These are phyloP conservation scores for Orobanche coerulescens DNA, from an alignment of 257 asterid species.

Conservation along the genomic window DNA sequence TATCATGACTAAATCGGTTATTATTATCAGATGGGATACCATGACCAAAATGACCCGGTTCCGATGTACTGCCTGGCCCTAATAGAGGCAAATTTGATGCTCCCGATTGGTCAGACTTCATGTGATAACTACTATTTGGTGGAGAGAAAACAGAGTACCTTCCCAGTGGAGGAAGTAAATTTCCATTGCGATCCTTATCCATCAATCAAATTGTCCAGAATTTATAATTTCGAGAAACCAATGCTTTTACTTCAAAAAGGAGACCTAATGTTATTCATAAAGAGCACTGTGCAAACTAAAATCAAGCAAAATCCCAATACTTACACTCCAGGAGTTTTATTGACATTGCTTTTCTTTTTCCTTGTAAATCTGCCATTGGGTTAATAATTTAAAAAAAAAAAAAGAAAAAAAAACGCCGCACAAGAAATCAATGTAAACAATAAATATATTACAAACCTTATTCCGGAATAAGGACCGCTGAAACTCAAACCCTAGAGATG, in stretches of 20 bases:
- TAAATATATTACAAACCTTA: background rate
- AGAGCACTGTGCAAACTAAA: constrained; percentile 14
- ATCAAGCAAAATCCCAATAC: constrained; percentile 15
- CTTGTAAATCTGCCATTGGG: constrained; percentile 16
- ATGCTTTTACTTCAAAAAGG: constrained; percentile 11
- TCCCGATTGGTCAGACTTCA: constrained; percentile 47
- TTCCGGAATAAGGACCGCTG: constrained; percentile 13
- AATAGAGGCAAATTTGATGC: constrained; percentile 53
- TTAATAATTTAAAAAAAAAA: too few relatives aligned
- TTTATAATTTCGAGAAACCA: constrained; percentile 1
- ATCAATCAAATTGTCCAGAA: constrained; percentile 29
- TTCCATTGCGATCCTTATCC: constrained; percentile 68
- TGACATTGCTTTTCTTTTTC: background rate
- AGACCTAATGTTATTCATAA: constrained; percentile 17
- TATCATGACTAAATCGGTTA: constrained; percentile 59
- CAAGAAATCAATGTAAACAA: constrained; percentile 14
- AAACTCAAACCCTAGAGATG: constrained; percentile 23
- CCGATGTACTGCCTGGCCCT: constrained; percentile 47
- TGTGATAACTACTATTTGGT: constrained; percentile 38
- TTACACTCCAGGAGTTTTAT: constrained; percentile 3
- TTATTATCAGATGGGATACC: constrained; percentile 39
- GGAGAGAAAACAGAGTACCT: constrained; percentile 60
- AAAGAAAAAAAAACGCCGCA: constrained; percentile 28
- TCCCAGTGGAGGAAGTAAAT: constrained; percentile 65
- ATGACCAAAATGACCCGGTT: constrained; percentile 52